Base-by-base conservation (phyloP, 2,329 filamentous ascomycete genomes). In the Aspergillus eucalypticola region DNA sequence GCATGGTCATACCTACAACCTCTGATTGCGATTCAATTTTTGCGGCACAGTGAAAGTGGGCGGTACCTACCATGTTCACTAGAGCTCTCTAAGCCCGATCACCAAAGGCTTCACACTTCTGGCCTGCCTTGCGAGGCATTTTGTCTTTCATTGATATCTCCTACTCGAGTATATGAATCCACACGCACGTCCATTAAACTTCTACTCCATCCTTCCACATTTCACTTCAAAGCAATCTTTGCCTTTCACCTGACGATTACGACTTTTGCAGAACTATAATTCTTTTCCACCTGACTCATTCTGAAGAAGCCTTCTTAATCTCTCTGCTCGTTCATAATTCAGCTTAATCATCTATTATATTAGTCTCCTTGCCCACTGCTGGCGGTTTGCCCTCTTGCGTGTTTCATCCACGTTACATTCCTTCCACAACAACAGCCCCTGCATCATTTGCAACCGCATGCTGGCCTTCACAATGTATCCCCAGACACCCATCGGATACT, bases 81-180 rank as follows among this genome's bases (percentile, higher is more conserved):
- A 53, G 67, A 68, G 66, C 65, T 65, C 60, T 70, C 66, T 72
- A 66, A 68, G 69, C 69, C 71, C 73, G 70, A 75, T 69, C 69
- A 70, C 68, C 57, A 58, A 61, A 62, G 66, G 61, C 61, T 65
- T 67, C 65, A 64, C 63, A 63, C 60, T 63, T 66, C 64, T 69
- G 66, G 59, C 69, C 69, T 74, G 69, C 72, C 71, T 75, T 63
- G 69, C 69, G 66, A 75, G 73, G 71, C 73, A 71, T 62, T 69
- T 61, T 66, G 62, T 56, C 64, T 55, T 51, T 64, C 61, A 61
- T 67, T 70, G 65, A 69, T 70, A 65, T 68, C 66, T 59, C 29
- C 23, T 49, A 54, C 62, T 65, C 60, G 58, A 64, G 65, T 70
- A 70, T 67, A 69, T 67, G 67, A 67, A 69, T 59, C 59, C 60